Base-by-base conservation (phyloP, 495 filamentous ascomycete species). In the Penicillium manginii region DNA sequence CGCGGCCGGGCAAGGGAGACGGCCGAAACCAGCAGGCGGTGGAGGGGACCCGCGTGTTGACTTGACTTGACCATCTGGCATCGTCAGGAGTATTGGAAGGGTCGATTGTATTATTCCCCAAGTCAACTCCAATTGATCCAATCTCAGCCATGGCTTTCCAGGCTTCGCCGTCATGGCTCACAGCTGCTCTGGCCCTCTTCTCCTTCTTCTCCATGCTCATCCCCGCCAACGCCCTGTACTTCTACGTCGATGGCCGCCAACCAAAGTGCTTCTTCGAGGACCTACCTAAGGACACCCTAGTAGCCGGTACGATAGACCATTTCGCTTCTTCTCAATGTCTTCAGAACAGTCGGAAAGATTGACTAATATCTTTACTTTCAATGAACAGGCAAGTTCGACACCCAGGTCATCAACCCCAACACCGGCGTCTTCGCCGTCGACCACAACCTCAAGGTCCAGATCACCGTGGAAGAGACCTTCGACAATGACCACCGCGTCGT, bases 401-500 rank as follows among this genome's bases (percentile, higher is more conserved):
- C 92, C 46, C 86, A 93, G 68, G 85, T 94, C 69, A 90, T 85
- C 78, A 86, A 93, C 73, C 73, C 85, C 55, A 73, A 82, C 50
- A 61, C 73, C 50, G 83, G 82, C 61, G 69, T 78, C 50, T 98
- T 87, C 82, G 63, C 74, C 19, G 78, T 86, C 53, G 88, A 93
- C 74, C 83, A 86, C 61, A 83, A 83, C 66, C 78, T 97, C 60
- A 86, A 82, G 72, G 85, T 98, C 64, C 88, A 86, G 73, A 94
- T 98, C 69, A 93, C 91, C 17, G 94, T 98, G 55, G 92, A 96
- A 62, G 96, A 98, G 80, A 83, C 88, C 68, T 98, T 98, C 75
- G 94, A 98, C 85, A 94, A 97, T 76, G 91, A 97, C 81, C 94
- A 98, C 83, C 91, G 91, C 58, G 87, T 98, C 47, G 90, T 98